These are phyloP conservation scores for Daldinia concentrica DNA, from an alignment of 495 filamentous ascomycete genomes.

Conservation along the genomic window DNA sequence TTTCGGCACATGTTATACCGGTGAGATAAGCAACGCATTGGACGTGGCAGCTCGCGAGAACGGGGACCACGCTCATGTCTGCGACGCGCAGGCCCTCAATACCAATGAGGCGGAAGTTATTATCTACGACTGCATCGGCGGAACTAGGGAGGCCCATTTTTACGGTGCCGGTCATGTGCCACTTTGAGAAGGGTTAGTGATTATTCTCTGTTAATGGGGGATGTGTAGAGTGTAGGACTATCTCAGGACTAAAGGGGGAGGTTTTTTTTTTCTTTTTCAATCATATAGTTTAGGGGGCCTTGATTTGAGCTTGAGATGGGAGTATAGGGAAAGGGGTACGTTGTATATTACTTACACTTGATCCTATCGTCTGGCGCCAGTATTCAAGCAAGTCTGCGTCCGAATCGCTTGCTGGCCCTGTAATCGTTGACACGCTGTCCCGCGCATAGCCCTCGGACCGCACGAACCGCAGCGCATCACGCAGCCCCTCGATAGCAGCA, in stretches of 20 bases:
- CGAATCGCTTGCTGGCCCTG: conserved; percentile 57
- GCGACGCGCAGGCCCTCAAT: conserved; percentile 66
- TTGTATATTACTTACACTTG: conserved; percentile 18
- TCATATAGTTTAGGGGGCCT: neutral
- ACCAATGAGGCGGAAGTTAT: conserved; percentile 62
- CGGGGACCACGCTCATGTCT: conserved; percentile 72
- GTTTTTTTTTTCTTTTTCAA: neutral
- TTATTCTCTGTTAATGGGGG: neutral
- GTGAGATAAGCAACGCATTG: conserved; percentile 50
- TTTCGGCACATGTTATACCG: conserved; percentile 55
- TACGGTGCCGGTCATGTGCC: conserved; percentile 69
- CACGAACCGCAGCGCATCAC: conserved; percentile 56
- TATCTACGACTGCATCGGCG: conserved; percentile 63
- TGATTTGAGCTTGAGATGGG: neutral
- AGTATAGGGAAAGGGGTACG: neutral
- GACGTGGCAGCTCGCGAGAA: conserved; percentile 55
- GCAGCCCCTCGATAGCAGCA: conserved; percentile 62
- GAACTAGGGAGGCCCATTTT: conserved; percentile 67
- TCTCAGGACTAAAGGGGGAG: neutral
- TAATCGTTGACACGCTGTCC: conserved; percentile 53
- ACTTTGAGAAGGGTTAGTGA: conserved; percentile 31
- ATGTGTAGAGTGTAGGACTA: neutral
- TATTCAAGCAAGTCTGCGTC: conserved; percentile 66
- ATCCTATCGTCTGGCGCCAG: conserved; percentile 52
- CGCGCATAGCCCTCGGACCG: conserved; percentile 57